Conservation (phyloP, 441 rosid genomes). For the Theobroma grandiflorum region DNA sequence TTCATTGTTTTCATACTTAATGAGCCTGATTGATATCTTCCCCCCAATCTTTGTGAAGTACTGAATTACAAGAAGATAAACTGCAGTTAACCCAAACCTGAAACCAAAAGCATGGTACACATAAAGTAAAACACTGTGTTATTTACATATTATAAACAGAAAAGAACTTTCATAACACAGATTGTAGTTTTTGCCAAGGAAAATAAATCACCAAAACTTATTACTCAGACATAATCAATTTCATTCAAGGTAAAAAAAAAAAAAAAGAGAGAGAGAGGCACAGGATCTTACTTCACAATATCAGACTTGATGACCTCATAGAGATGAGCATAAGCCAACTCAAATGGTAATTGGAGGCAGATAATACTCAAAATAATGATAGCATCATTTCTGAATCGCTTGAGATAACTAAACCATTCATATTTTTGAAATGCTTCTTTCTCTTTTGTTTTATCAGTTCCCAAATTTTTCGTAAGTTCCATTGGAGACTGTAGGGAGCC, state of each 20-base stretch:
- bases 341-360: constrained; percentile 96
- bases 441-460: constrained; percentile 58
- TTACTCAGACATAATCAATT: not conserved
- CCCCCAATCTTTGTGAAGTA: constrained; percentile 84
- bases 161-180: not conserved
- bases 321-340: constrained; percentile 94
- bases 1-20: constrained; percentile 76
- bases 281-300: constrained; percentile 62
- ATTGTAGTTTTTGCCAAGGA: not conserved
- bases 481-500: constrained; percentile 56
- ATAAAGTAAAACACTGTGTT: not conserved
- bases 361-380: constrained; percentile 71
- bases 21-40: constrained; percentile 79
- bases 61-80: constrained; percentile 85
- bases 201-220: constrained; percentile 15
- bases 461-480: constrained; percentile 52
- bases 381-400: constrained; percentile 81
- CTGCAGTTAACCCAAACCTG: constrained; percentile 86
- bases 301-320: constrained; percentile 72
- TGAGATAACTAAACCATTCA: constrained; percentile 83
- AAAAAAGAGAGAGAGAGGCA: not conserved
- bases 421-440: constrained; percentile 84
- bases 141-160: not conserved
- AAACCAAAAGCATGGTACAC: constrained; percentile 34
- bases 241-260: not conserved